phyloP scores from a whole-genome alignment of 2,329 filamentous ascomycete genomes.

The Coniochaeta hoffmannii region DNA sequence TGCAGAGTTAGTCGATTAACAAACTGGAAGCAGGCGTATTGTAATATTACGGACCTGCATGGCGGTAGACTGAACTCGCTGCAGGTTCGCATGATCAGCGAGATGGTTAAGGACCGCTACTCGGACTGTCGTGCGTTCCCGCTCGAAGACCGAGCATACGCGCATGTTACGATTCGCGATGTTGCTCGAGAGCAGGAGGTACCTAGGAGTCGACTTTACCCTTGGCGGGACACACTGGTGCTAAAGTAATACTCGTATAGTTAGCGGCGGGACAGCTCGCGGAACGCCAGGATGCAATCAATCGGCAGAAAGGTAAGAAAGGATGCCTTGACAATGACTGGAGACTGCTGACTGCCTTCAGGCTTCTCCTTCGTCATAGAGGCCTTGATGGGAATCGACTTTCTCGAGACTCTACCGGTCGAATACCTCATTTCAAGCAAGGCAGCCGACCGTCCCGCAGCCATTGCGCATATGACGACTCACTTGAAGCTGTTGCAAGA shows the following conservation, averaged over 20 bases:
- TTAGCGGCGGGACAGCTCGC: background rate
- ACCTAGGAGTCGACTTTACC: background rate
- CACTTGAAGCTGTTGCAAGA: slow-evolving; percentile 17
- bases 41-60: slow-evolving; percentile 15
- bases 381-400: slow-evolving; percentile 21
- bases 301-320: slow-evolving; percentile 11
- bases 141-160: slow-evolving; percentile 2
- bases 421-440: slow-evolving; percentile 4
- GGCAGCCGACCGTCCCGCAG: background rate
- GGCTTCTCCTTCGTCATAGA: slow-evolving; percentile 23
- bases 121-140: slow-evolving; percentile 8
- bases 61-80: slow-evolving; percentile 16
- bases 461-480: slow-evolving; percentile 4
- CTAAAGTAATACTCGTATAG: background rate
- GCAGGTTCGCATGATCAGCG: slow-evolving; percentile 19
- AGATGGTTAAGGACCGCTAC: slow-evolving; percentile 17
- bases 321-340: background rate
- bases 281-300: slow-evolving; percentile 5
- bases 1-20: background rate
- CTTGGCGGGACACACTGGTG: background rate
- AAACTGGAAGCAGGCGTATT: background rate
- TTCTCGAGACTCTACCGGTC: slow-evolving; percentile 13
- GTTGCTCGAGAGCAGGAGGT: background rate
- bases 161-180: slow-evolving; percentile 11
- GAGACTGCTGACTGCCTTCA: background rate